Evolutionary conservation across 768 basidiomycete genomes (phyloP), one percentile per base, ranked within the genome.

Genomic region (Tylopilus intermedius): DNA sequence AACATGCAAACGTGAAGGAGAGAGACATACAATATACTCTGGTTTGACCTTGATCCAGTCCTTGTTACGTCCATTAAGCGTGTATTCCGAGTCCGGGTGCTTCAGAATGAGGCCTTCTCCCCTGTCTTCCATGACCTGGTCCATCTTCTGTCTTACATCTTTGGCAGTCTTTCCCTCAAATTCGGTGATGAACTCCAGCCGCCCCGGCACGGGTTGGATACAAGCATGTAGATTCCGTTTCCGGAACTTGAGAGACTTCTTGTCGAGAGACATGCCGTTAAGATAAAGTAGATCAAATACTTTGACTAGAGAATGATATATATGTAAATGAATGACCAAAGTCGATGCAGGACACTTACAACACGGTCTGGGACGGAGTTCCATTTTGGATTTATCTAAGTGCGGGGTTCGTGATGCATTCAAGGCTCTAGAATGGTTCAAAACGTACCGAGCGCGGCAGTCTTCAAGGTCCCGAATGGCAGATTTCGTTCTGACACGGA

Each of bases 11-110:
- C 29, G 2, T 4, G 8, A 39, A 2, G 4, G 2, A 24, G 6
- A 15, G 1, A 10, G 24, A 65, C 72, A 47, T 58, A 88, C 89
- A 84, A 90, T 88, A 58, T 90, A 93, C 66, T 92, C 90, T 1
- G 88, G 88, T 62, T 91, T 90, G 22, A 93, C 86, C 74, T 99
- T 99, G 62, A 95, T 83, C 95, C 96, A 99, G 61, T 90, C 87
- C 67, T 83, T 80, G 60, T 88, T 91, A 53, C 96, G 77, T 1
- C 90, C 92, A 60, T 94, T 94, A 40, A 96, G 72, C 11, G 82
- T 76, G 68, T 99, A 99, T 55, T 84, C 78, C 0, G 88, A 81
- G 22, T 79, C 71, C 0, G 86, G 85, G 59, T 93, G 86, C 67
- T 99, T 99, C 54, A 98, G 79, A 8, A 98, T 88, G 11, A 99